These are phyloP conservation scores for Oryza coarctata DNA, from an alignment of 176 grass and related monocot species.

Conservation along the genomic window DNA sequence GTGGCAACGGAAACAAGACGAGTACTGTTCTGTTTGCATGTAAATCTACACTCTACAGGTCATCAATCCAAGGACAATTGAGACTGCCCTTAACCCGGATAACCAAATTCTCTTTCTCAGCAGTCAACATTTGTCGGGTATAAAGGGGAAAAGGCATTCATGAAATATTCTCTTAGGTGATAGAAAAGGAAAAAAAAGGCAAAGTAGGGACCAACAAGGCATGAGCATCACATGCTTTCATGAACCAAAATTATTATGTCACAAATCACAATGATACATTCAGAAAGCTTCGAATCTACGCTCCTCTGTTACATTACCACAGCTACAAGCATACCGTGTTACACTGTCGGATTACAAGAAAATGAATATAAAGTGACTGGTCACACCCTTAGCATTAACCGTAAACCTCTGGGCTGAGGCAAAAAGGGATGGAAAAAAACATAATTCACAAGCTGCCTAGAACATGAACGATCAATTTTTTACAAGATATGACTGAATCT, in stretches of 20 bases:
- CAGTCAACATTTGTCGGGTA: background rate
- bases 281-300: background rate
- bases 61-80: background rate
- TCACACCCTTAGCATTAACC: background rate
- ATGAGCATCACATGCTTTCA: background rate
- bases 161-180: background rate
- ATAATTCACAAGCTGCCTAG: slow-evolving; percentile 17
- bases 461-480: background rate
- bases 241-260: slow-evolving; percentile 9
- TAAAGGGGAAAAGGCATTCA: background rate
- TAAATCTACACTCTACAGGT: background rate
- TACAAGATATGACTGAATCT: slow-evolving; percentile 34
- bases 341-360: background rate
- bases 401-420: slow-evolving; percentile 2
- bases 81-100: background rate
- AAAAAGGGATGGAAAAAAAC: slow-evolving; percentile 25
- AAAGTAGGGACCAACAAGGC: background rate
- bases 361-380: background rate
- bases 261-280: background rate
- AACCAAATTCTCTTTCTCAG: background rate
- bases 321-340: background rate
- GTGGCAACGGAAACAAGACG: background rate
- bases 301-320: slow-evolving; percentile 6
- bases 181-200: background rate
- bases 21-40: background rate